Conservation (phyloP, 148 eudicot species). For the Persicaria tinctoria region DNA sequence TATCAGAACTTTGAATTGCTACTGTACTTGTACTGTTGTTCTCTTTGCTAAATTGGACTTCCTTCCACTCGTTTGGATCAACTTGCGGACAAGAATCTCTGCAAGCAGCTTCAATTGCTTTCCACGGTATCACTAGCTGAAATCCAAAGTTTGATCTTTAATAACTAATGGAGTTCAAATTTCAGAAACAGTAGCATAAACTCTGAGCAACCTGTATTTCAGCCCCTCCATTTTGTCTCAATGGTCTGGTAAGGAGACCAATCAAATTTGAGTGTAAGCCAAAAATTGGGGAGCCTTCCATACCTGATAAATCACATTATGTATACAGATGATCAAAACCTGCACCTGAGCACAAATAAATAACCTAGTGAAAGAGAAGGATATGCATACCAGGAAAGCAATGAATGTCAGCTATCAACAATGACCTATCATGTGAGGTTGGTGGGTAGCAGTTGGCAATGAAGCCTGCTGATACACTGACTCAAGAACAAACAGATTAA, state of each 20-base stretch:
- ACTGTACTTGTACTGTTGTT: conserved; percentile 23
- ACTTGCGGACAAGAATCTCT: conserved; percentile 36
- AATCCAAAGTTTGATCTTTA: conserved; percentile 17
- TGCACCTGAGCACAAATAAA: conserved; percentile 11
- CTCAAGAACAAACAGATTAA: conserved; percentile 20
- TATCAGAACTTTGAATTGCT: conserved; percentile 14
- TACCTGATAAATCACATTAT: conserved; percentile 42
- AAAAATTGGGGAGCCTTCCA: conserved; percentile 92
- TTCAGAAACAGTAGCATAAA: conserved; percentile 1
- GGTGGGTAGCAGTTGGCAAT: conserved; percentile 74
- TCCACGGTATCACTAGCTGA: conserved; percentile 94
- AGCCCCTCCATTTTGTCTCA: conserved; percentile 79
- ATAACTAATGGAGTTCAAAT: conserved; percentile 2
- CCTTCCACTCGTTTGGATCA: conserved; percentile 22
- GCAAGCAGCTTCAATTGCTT: conserved; percentile 68
- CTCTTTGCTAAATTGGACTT: conserved; percentile 14
- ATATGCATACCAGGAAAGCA: conserved; percentile 79
- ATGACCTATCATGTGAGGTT: conserved; percentile 34
- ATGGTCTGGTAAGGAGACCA: conserved; percentile 71
- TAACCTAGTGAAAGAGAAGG: background rate
- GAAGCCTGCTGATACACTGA: conserved; percentile 75
- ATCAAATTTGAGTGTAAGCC: conserved; percentile 53
- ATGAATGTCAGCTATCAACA: conserved; percentile 92
- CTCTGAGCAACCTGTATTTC: conserved; percentile 70
- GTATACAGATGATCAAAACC: conserved; percentile 13